Conservation (phyloP, 164 flowering plant species). For the Berberis thunbergii region DNA sequence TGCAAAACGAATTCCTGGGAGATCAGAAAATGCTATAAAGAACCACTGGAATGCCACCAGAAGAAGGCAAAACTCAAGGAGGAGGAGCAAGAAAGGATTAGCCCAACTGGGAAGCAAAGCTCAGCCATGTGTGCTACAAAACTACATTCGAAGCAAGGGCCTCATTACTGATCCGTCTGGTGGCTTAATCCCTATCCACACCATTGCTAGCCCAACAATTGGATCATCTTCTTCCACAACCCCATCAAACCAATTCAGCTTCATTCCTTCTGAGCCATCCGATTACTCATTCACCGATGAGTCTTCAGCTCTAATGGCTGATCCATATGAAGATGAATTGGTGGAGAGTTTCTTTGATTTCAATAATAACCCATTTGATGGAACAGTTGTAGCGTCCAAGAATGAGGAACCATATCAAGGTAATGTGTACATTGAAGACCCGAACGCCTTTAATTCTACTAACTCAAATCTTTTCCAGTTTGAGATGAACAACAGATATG, state of each 20-base stretch:
- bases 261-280: background rate
- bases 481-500: too few species aligned
- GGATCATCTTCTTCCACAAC: background rate
- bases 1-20: slow-evolving; percentile 49
- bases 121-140: background rate
- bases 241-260: slow-evolving; percentile 1
- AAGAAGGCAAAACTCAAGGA: slow-evolving; percentile 27
- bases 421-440: too few species aligned
- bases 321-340: background rate
- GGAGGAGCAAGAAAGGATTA: background rate
- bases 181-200: background rate
- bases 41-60: slow-evolving; percentile 59
- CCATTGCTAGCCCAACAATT: background rate
- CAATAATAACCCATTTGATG: background rate
- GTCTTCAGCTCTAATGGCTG: background rate
- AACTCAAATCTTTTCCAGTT: too few species aligned
- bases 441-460: too few species aligned
- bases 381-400: background rate
- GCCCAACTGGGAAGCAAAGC: background rate
- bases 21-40: slow-evolving; percentile 60
- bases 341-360: background rate
- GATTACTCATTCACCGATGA: background rate
- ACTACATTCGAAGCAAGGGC: background rate
- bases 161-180: background rate
- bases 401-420: background rate